phyloP scores from a whole-genome alignment of 495 filamentous ascomycete genomes.

The Xylaria scruposa region DNA sequence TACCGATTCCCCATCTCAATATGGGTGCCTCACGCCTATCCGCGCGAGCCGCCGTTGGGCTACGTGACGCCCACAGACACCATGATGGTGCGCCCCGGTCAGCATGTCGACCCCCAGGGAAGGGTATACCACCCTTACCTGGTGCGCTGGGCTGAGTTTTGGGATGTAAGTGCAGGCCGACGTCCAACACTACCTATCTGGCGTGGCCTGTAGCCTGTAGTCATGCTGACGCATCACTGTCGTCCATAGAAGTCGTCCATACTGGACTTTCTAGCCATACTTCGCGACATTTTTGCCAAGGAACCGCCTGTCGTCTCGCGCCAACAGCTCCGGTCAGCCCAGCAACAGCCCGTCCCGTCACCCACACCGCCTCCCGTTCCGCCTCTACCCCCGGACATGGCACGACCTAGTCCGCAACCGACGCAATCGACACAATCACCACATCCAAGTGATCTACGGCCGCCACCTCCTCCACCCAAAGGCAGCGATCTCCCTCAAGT shows the following conservation, averaged over 20 bases:
- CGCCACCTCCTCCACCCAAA: conserved; percentile 55
- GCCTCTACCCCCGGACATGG: conserved; percentile 70
- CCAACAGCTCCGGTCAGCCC: conserved; percentile 58
- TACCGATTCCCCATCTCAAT: conserved; percentile 91
- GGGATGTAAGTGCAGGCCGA: conserved; percentile 75
- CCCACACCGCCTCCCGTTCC: conserved; percentile 69
- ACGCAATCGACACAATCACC: conserved; percentile 30
- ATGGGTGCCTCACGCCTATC: conserved; percentile 97
- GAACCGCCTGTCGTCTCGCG: conserved; percentile 88
- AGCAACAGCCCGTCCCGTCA: conserved; percentile 47
- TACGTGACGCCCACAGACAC: conserved; percentile 88
- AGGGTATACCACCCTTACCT: conserved; percentile 96
- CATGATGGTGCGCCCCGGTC: conserved; percentile 89
- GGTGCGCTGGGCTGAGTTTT: conserved; percentile 83
- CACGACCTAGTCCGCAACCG: conserved; percentile 36
- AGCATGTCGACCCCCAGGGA: conserved; percentile 94
- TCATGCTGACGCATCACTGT: conserved; percentile 33
- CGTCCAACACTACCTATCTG: not conserved
- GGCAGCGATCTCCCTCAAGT: conserved; percentile 41
- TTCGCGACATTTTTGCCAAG: conserved; percentile 89
- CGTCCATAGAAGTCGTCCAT: conserved; percentile 76
- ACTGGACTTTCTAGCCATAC: conserved; percentile 77
- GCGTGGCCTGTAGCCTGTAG: not conserved
- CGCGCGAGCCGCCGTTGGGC: conserved; percentile 78
- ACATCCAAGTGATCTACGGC: conserved; percentile 33